Base-by-base conservation (phyloP, 495 filamentous ascomycete species). In the Aspergillus heteromorphus region DNA sequence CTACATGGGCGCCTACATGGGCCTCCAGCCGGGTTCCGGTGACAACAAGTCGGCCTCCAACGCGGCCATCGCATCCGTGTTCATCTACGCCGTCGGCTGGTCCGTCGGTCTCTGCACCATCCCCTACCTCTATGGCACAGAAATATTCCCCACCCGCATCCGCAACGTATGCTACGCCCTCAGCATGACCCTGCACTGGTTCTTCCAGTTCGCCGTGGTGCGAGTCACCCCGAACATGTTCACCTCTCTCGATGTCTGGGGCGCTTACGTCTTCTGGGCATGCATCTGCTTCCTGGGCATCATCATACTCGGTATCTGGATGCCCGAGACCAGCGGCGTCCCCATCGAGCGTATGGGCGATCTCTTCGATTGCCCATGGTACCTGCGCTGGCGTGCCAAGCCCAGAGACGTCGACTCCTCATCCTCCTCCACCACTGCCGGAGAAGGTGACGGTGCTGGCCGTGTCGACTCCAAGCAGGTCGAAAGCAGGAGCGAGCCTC, bases 41-140 rank as follows among this genome's bases (percentile, higher is more conserved):
- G 27, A 64, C 36, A 76, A 76, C 57, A 56, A 62, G 40, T 61
- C 63, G 31, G 72, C 73, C 9, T 73, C 69, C 16, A 62, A 75
- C 48, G 72, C 74, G 6, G 74, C 74, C 17, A 69, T 77, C 30
- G 72, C 73, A 20, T 74, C 73, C 14, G 69, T 77, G 23, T 77
- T 76, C 57, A 53, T 77, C 29, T 77, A 77, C 49, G 74, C 74
- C 53, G 57, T 74, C 40, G 74, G 74, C 58, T 77, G 74, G 74
- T 77, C 74, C 45, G 60, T 77, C 62, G 74, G 74, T n/a, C 74
- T 77, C 36, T 77, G 73, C 55, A 77, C 72, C 2, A 67, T 76
- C n/a, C 74, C 74, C 5, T 76, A 73, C 50, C 63, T 77, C 1
- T 77, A 77, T 60, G 74, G 73, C 9, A 72, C 73, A 2, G 74